These are phyloP conservation scores for Acanthamoeba culbertsoni DNA, from an alignment of 208 protist genomes.

Conservation along the genomic window DNA sequence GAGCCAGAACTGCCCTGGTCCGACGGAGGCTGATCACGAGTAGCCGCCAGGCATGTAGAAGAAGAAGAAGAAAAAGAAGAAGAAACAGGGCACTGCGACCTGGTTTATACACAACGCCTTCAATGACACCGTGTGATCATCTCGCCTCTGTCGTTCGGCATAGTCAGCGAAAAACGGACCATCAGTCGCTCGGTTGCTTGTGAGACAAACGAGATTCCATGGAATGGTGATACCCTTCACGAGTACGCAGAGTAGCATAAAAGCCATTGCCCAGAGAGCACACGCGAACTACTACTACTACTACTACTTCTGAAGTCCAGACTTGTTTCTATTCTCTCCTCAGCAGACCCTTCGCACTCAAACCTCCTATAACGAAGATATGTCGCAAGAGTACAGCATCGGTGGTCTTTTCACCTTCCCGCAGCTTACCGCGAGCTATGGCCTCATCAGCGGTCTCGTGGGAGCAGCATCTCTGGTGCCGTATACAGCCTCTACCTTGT, in stretches of 20 bases:
- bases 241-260: no score
- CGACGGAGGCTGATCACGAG: background rate
- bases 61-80: background rate
- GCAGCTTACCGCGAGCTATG: background rate
- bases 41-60: background rate
- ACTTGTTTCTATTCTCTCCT: background rate
- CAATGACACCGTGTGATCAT: no score
- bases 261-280: no score
- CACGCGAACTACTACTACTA: no score
- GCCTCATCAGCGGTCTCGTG: background rate
- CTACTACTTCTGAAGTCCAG: no score
- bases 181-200: background rate
- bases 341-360: background rate
- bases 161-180: background rate
- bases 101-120: no score
- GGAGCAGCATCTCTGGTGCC: background rate
- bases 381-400: background rate
- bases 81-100: no score
- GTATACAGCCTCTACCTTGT: background rate
- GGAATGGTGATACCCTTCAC: no score
- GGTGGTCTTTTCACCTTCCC: slow-evolving; percentile 8
- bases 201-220: background rate
- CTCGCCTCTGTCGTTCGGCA: no score
- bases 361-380: background rate
- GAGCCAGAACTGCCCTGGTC: background rate